Evolutionary conservation across 768 basidiomycete genomes (phyloP).

Genomic region (Phlegmacium glaucopus): DNA sequence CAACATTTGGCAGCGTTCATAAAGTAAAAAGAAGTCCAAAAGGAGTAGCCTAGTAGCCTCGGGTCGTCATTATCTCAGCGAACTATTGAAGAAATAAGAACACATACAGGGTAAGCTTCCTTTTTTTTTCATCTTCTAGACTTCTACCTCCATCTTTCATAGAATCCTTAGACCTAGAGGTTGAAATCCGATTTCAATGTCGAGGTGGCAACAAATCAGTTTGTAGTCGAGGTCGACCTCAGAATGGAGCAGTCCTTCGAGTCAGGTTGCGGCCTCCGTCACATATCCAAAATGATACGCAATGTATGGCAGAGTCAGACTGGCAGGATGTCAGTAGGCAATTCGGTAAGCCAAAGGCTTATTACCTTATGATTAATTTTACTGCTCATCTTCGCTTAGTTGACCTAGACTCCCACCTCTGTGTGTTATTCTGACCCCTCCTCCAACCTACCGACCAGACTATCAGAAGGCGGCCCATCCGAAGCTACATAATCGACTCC

Average conservation of each 20-base stretch:
- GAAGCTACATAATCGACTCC: slow-evolving; percentile 39
- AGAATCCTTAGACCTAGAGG: slow-evolving; percentile 16
- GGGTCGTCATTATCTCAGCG: slow-evolving; percentile 46
- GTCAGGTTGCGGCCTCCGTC: slow-evolving; percentile 25
- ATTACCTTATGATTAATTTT: too few relatives aligned
- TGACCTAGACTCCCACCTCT: too few relatives aligned
- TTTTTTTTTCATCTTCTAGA: not conserved
- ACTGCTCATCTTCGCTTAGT: too few relatives aligned
- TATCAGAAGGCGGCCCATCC: slow-evolving; percentile 25
- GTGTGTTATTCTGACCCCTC: too few relatives aligned
- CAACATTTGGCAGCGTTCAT: slow-evolving; percentile 53
- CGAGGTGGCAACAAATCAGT: slow-evolving; percentile 28
- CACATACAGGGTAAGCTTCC: slow-evolving; percentile 38
- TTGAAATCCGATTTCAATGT: slow-evolving; percentile 46
- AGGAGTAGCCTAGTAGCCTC: slow-evolving; percentile 54
- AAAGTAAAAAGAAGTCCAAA: slow-evolving; percentile 60
- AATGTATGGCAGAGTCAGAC: not conserved
- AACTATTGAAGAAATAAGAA: slow-evolving; percentile 48
- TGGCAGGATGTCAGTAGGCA: not conserved
- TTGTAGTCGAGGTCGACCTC: slow-evolving; percentile 36
- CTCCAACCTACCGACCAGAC: slow-evolving; percentile 5
- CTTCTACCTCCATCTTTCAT: not conserved
- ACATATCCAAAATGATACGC: not conserved
- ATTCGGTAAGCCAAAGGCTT: too few relatives aligned
- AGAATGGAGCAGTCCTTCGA: slow-evolving; percentile 34